Evolutionary conservation across 768 basidiomycete species (phyloP).

Genomic region (Arthromyces matolae): DNA sequence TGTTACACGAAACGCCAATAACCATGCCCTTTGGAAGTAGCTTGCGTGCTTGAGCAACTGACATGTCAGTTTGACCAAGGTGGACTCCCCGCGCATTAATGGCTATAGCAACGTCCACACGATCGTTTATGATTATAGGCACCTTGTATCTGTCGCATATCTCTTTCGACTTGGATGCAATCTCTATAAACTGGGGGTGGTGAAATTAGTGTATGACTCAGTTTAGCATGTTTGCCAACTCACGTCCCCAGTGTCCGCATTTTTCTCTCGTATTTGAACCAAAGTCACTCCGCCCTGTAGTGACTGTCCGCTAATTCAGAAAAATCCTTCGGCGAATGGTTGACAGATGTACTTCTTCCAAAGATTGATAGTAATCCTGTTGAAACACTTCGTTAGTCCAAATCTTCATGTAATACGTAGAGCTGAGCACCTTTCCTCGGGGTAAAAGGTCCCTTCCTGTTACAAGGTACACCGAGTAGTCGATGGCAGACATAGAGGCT

Average conservation of each 20-base stretch:
- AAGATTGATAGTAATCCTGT: slow-evolving; percentile 64
- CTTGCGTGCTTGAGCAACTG: slow-evolving; percentile 56
- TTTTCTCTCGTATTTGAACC: slow-evolving; percentile 89
- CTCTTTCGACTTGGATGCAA: slow-evolving; percentile 65
- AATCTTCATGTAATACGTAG: too few relatives aligned
- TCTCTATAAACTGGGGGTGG: slow-evolving; percentile 61
- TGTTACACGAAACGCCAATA: slow-evolving; percentile 80
- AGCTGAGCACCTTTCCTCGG: slow-evolving; percentile 74
- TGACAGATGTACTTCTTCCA: slow-evolving; percentile 59
- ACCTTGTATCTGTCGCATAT: slow-evolving; percentile 75
- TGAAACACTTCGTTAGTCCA: too few relatives aligned
- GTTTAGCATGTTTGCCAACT: slow-evolving; percentile 5
- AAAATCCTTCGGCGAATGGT: slow-evolving; percentile 1
- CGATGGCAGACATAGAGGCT: slow-evolving; percentile 28
- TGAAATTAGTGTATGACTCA: neutral
- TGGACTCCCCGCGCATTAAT: slow-evolving; percentile 78
- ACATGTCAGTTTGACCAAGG: slow-evolving; percentile 86
- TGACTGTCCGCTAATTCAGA: slow-evolving; percentile 43
- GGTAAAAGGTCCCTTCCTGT: slow-evolving; percentile 80
- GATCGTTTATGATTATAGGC: slow-evolving; percentile 84
- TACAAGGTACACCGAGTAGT: slow-evolving; percentile 83
- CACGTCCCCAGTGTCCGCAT: slow-evolving; percentile 75
- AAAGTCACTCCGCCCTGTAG: slow-evolving; percentile 85
- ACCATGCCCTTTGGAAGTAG: slow-evolving; percentile 68
- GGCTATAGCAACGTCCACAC: slow-evolving; percentile 83